Conservation (phyloP, 345 rosid species). For the Ceriops zippeliana region DNA sequence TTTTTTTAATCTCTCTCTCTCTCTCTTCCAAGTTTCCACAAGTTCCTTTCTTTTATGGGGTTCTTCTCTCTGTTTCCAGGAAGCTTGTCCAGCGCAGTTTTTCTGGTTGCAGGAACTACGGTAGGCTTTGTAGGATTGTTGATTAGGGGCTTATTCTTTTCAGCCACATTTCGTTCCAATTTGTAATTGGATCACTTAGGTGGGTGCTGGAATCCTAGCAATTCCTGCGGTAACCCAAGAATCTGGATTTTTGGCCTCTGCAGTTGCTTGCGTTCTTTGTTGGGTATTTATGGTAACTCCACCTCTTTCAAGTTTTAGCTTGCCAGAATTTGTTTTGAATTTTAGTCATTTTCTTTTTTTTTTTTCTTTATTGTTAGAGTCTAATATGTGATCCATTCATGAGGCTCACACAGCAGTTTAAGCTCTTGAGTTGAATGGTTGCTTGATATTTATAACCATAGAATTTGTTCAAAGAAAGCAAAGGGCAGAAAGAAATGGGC, state of each 20-base stretch:
- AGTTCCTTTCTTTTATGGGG: neutral
- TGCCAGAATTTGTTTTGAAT: too few relatives aligned
- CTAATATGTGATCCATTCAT: too few relatives aligned
- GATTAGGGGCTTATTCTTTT: neutral
- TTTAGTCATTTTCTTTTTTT: too few relatives aligned
- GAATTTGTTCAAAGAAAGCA: too few relatives aligned
- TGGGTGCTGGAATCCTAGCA: constrained; percentile 93
- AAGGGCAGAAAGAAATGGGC: too few relatives aligned
- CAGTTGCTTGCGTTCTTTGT: constrained; percentile 65
- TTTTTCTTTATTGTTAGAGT: too few relatives aligned
- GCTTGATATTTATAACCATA: too few relatives aligned
- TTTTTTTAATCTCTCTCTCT: neutral
- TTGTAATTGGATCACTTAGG: constrained; percentile 34
- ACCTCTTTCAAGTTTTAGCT: neutral
- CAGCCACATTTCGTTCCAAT: neutral
- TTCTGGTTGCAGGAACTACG: constrained; percentile 89
- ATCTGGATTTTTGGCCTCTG: constrained; percentile 80
- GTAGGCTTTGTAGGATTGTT: constrained; percentile 23
- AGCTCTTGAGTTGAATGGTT: too few relatives aligned
- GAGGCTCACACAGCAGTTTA: too few relatives aligned
- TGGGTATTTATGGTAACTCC: constrained; percentile 74
- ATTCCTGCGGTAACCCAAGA: constrained; percentile 93
- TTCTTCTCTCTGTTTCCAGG: constrained; percentile 39
- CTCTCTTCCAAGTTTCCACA: neutral
- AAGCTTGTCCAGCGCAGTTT: constrained; percentile 69